A percentile compares a stretch with the other conserved stretches of the same genome.
Conservation (phyloP, 179 eudicot species). For the Patellifolia procumbens region DNA sequence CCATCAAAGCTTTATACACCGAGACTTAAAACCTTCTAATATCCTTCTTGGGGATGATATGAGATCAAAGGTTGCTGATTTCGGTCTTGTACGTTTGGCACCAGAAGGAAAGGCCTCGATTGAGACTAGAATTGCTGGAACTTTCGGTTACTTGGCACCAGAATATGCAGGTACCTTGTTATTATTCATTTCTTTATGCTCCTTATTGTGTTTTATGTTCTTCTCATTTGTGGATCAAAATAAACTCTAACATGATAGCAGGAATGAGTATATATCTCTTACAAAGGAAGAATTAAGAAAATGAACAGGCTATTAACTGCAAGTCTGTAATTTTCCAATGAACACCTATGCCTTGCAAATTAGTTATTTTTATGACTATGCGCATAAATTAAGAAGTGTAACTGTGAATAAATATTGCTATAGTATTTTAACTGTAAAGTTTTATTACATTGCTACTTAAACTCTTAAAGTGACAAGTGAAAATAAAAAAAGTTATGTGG, state of each 20-base stretch:
- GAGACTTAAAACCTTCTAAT: conserved; percentile 79
- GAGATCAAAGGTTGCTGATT: conserved; percentile 82
- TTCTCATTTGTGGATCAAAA: neutral
- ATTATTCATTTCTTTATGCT: neutral
- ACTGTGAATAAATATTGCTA: too few relatives aligned
- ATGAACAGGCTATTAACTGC: neutral
- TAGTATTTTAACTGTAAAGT: too few relatives aligned
- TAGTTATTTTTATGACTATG: too few relatives aligned
- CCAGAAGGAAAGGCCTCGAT: conserved; percentile 78
- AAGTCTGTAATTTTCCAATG: neutral
- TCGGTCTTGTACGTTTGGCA: conserved; percentile 82
- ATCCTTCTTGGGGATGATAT: conserved; percentile 85
- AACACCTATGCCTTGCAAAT: neutral
- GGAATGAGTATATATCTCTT: neutral
- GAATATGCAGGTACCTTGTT: conserved; percentile 73
- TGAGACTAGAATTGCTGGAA: conserved; percentile 81
- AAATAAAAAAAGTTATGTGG: too few relatives aligned
- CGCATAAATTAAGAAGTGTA: too few relatives aligned
- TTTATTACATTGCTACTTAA: too few relatives aligned
- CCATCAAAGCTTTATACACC: conserved; percentile 80
- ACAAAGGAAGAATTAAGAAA: neutral
- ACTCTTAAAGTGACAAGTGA: too few relatives aligned
- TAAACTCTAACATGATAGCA: neutral
- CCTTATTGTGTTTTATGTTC: conserved; percentile 6
- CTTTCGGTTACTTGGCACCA: conserved; percentile 81